A percentile compares a stretch with the other conserved stretches of the same genome.
These are phyloP conservation scores for Halteria grandinella DNA, from an alignment of 73 alveolate species.

Conservation along the genomic window DNA sequence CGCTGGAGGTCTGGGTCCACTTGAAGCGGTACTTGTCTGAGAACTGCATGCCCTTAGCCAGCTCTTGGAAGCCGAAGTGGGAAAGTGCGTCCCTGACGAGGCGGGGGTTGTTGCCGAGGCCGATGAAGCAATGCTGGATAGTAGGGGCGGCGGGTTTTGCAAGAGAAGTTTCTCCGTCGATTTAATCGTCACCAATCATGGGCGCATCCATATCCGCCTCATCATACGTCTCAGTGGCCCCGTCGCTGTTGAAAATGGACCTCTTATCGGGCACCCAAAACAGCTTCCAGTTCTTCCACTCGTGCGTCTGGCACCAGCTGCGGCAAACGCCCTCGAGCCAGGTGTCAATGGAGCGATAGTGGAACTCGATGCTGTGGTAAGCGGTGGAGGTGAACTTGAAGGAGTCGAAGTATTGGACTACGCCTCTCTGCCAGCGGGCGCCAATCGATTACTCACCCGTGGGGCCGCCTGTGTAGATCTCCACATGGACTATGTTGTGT, in stretches of 20 bases:
- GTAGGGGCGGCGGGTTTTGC: not conserved
- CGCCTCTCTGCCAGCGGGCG: constrained; percentile 84
- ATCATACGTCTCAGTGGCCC: constrained; percentile 56
- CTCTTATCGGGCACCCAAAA: constrained; percentile 67
- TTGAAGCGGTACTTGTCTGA: constrained; percentile 49
- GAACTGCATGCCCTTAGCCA: constrained; percentile 61
- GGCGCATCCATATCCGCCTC: constrained; percentile 70
- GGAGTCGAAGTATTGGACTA: constrained; percentile 79
- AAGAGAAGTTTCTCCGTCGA: too few species aligned
- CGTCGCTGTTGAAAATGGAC: constrained; percentile 60
- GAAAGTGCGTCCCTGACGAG: constrained; percentile 33
- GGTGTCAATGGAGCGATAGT: constrained; percentile 80
- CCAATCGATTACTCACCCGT: constrained; percentile 89
- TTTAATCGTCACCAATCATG: not conserved
- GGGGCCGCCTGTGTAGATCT: constrained; percentile 82
- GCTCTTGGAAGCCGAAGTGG: constrained; percentile 32
- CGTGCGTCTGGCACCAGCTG: constrained; percentile 79
- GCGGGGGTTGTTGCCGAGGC: constrained; percentile 59
- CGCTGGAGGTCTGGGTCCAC: constrained; percentile 66
- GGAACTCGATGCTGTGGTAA: constrained; percentile 75
- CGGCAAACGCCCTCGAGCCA: constrained; percentile 89
- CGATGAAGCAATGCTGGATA: constrained; percentile 19
- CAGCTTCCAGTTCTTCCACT: constrained; percentile 69
- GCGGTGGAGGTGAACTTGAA: constrained; percentile 79
- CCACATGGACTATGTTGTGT: constrained; percentile 92